These are phyloP conservation scores for Cylindrotheca closterium DNA, from an alignment of 108 stramenopile species.

Conservation along the genomic window DNA sequence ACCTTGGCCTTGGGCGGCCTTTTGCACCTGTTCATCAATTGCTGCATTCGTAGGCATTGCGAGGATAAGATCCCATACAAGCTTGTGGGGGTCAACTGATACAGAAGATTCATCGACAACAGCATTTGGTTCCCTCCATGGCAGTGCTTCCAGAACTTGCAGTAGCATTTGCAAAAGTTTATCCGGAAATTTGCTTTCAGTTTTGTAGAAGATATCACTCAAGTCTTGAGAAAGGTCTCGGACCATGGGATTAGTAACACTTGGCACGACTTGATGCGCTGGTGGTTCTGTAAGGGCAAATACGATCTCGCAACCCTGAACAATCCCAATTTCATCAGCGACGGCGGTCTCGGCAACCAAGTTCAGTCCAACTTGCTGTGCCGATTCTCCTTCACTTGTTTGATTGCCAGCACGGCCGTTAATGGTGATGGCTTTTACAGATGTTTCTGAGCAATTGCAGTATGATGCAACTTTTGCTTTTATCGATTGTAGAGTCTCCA, in stretches of 20 bases:
- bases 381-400: conserved; percentile 19
- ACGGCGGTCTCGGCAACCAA: conserved; percentile 54
- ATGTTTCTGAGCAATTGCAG: conserved; percentile 50
- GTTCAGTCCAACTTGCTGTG: conserved; percentile 39
- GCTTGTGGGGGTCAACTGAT: conserved; percentile 47
- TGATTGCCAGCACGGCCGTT: conserved; percentile 27
- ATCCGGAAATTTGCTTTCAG: conserved; percentile 51
- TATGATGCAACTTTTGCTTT: conserved; percentile 60
- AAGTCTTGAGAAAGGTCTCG: conserved; percentile 39
- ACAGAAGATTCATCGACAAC: conserved; percentile 19
- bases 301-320: conserved; percentile 78
- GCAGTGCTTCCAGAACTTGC: conserved; percentile 63
- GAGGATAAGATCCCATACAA: conserved; percentile 91
- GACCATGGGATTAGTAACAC: neutral
- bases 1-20: conserved; percentile 32
- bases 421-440: conserved; percentile 61
- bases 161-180: conserved; percentile 70
- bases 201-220: conserved; percentile 62
- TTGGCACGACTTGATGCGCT: conserved; percentile 15
- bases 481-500: conserved; percentile 77
- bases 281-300: conserved; percentile 54
- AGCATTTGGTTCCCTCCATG: conserved; percentile 28
- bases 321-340: conserved; percentile 73
- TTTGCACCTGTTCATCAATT: conserved; percentile 53
- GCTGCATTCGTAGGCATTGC: conserved; percentile 88